Evolutionary conservation across 2,329 filamentous ascomycete species (phyloP).

Genomic region (Aspergillus transmontanensis): DNA sequence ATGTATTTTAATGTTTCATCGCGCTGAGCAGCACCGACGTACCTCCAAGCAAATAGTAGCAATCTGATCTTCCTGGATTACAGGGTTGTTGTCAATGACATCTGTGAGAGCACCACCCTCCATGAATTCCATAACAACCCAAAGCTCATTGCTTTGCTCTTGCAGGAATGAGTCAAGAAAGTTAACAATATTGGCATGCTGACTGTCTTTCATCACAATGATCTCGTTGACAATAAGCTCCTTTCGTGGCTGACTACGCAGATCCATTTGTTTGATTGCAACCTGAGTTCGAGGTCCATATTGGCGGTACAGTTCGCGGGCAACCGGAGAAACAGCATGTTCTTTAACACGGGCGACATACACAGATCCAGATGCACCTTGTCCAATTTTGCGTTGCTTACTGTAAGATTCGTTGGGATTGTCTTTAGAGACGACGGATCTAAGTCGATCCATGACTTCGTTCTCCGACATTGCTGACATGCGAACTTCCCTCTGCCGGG

Average conservation of each 20-base stretch:
- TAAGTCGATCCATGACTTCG: constrained; percentile 94
- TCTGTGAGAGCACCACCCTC: constrained; percentile 96
- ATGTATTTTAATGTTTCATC: background rate
- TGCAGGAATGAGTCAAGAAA: constrained; percentile 96
- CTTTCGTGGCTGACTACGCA: constrained; percentile 94
- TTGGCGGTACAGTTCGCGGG: constrained; percentile 74
- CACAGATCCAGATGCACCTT: constrained; percentile 95
- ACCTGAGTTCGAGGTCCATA: constrained; percentile 85
- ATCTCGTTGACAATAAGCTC: constrained; percentile 99
- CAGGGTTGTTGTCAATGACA: constrained; percentile 96
- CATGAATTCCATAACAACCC: constrained; percentile 99
- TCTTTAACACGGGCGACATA: constrained; percentile 97
- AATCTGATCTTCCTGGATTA: constrained; percentile 95
- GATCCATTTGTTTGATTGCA: constrained; percentile 99
- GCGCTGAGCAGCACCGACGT: constrained; percentile 35
- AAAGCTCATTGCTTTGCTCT: constrained; percentile 92
- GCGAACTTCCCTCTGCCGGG: constrained; percentile 87
- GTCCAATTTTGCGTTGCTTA: constrained; percentile 99
- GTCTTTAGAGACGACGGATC: constrained; percentile 92
- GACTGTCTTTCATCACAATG: constrained; percentile 99
- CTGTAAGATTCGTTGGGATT: constrained; percentile 94
- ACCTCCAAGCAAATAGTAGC: constrained; percentile 97
- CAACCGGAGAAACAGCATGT: constrained; percentile 76
- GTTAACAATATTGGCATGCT: constrained; percentile 98
- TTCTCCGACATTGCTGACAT: constrained; percentile 98